Base-by-base conservation (phyloP, 2,329 filamentous ascomycete genomes). In the Diaporthe sp. region DNA sequence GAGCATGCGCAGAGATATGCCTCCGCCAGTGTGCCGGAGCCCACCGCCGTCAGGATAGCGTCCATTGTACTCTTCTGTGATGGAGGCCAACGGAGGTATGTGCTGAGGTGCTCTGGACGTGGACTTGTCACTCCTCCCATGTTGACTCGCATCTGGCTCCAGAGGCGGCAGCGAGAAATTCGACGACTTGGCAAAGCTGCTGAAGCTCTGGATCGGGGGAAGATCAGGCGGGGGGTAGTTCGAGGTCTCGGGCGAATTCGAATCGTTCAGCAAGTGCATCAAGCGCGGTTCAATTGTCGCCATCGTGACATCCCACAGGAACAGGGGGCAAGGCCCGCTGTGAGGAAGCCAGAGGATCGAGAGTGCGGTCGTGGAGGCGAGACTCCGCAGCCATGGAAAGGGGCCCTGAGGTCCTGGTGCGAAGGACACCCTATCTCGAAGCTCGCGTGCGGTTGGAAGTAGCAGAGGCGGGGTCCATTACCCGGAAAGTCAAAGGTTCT, bases 271-370 rank as follows among this genome's bases (percentile, higher is more conserved):
- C 78, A 92, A 84, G 82, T 92, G 90, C 81, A 92, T 93, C 79
- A 93, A 86, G 81, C 91, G 90, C 81, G 91, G 91, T 87, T 93
- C 91, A 84, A 92, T 92, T 81, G 90, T 92, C 79, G 90, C 90
- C 90, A 91, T 91, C 84, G 83, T 90, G 87, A 78, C 65, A 70
- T 70, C 65, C 65, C 65, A 70, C 65, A 12, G 65, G 34, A 70
- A 70, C 47, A 70, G 65, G 65, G 65, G 65, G 65, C 65, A 42
- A 70, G 49, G 65, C 65, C 65, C 65, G 49, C 65, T 70, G 65
- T 17, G 49, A 70, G 65, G 65, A 70, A 70, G 49, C 65, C 65
- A 55, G 65, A 55, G 65, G 65, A 70, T 55, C 49, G 49, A 70
- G 65, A 70, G 37, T 55, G 65, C 81, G 81, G 81, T 77, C 78